Evolutionary conservation across 495 filamentous ascomycete genomes (phyloP), one percentile per base, ranked within the genome.

Genomic region (Wilcoxina mikolae): DNA sequence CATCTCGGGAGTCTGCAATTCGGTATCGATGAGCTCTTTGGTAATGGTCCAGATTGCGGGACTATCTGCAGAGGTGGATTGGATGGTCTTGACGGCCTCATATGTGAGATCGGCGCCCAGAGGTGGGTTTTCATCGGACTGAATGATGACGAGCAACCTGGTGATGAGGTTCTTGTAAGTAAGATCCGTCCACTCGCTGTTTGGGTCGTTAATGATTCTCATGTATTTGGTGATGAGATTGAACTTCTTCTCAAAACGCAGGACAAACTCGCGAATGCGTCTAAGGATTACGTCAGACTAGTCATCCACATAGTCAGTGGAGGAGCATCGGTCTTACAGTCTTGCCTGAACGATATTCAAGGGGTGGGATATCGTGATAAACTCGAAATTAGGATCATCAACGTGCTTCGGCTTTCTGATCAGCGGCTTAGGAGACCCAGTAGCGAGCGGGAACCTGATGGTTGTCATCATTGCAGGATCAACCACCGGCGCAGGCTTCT

Each of bases 191-290:
- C 65, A 58, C 27, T 68, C 51, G 50, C 52, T 46, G 56, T 66
- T 57, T 29, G 65, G 62, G 25, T 65, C 54, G 33, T 65, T 65
- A 54, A 65, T 57, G 20, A 58, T 64, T 20, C 57, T 53, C 24
- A 56, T 41, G 54, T 65, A 65, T 39, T 63, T 63, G 2, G 60
- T 46, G 4, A 57, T 48, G 3, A 63, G 47, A 2, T 45, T 43
- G 52, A 60, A 49, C 26, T 62, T 38, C 39, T 64, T 65, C 29
- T 65, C 62, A 35, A 65, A 65, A 23, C 62, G 60, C 4, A 65
- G 54, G 15, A 64, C 48, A 25, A 65, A 65, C 51, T 65, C 62
- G 15, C 62, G 62, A 29, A 65, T 42, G 9, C 28, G 54, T 3
- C 62, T 62, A 27, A 33, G 35, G 22, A 58, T 3, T 12, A n/a